phyloP scores from a whole-genome alignment of 139 green algal species.

The Dunaliella sp. region DNA sequence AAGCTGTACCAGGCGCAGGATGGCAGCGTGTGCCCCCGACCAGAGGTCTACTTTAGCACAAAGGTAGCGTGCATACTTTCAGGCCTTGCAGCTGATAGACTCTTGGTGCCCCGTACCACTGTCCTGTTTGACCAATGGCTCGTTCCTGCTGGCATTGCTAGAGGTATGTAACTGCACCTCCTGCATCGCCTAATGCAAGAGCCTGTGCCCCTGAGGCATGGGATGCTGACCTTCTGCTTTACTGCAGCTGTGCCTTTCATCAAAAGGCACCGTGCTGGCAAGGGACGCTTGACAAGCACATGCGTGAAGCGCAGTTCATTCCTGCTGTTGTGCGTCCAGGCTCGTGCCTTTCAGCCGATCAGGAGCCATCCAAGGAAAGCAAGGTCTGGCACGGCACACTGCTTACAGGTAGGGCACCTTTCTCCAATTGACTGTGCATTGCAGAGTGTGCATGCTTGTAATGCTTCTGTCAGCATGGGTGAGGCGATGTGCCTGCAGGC shows the following conservation, averaged over 20 bases:
- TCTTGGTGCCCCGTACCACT: too few species aligned
- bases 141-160: not conserved
- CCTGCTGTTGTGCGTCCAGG: not conserved
- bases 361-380: not conserved
- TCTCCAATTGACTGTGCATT: too few species aligned
- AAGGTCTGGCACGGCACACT: not conserved
- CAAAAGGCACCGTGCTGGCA: not conserved
- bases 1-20: too few species aligned
- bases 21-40: too few species aligned
- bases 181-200: not conserved
- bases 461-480: too few species aligned
- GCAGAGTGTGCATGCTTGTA: too few species aligned
- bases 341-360: not conserved
- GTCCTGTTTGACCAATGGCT: not conserved
- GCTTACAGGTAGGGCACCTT: not conserved
- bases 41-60: not conserved
- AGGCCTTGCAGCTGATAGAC: too few species aligned
- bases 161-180: not conserved
- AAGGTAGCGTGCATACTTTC: too few species aligned
- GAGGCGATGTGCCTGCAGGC: too few species aligned
- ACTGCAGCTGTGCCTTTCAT: not conserved
- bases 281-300: not conserved
- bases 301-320: too few species aligned
- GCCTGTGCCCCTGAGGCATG: not conserved
- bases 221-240: not conserved